phyloP scores from a whole-genome alignment of 768 basidiomycete species.

The Mycena rosella region DNA sequence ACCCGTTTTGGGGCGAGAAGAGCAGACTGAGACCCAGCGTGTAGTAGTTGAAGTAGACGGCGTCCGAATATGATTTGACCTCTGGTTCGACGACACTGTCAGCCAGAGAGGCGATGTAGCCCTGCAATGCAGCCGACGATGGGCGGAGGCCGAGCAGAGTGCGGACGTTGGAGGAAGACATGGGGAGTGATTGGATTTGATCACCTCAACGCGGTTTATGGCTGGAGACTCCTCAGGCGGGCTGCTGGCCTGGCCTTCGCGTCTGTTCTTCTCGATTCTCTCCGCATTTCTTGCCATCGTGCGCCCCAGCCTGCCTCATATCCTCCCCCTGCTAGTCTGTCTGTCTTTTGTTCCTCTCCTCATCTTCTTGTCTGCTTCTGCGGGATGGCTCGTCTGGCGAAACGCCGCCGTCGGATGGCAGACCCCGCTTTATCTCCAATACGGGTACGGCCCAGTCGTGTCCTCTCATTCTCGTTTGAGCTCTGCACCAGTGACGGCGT shows the following conservation, averaged over 20 bases:
- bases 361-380: conserved; percentile 69
- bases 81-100: conserved; percentile 58
- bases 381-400: conserved; percentile 83
- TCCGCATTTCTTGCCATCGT: conserved; percentile 54
- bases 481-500: conserved; percentile 65
- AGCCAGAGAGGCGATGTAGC: conserved; percentile 57
- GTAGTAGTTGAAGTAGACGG: conserved; percentile 89
- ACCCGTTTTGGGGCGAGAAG: conserved; percentile 75
- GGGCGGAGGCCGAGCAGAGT: conserved; percentile 66
- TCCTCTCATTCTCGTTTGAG: background rate
- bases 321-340: conserved; percentile 76
- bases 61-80: conserved; percentile 85
- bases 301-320: conserved; percentile 59
- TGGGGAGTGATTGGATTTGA: background rate
- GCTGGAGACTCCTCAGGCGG: conserved; percentile 12
- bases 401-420: conserved; percentile 80
- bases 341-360: conserved; percentile 73
- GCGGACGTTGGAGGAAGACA: background rate
- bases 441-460: conserved; percentile 67
- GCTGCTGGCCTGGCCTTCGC: conserved; percentile 38
- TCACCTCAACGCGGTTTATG: conserved; percentile 29
- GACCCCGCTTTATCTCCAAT: conserved; percentile 77
- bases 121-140: conserved; percentile 56
- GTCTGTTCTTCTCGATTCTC: conserved; percentile 45
- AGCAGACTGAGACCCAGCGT: conserved; percentile 85